Evolutionary conservation across 73 alveolate species (phyloP).

Genomic region (Paramecium caudatum): DNA sequence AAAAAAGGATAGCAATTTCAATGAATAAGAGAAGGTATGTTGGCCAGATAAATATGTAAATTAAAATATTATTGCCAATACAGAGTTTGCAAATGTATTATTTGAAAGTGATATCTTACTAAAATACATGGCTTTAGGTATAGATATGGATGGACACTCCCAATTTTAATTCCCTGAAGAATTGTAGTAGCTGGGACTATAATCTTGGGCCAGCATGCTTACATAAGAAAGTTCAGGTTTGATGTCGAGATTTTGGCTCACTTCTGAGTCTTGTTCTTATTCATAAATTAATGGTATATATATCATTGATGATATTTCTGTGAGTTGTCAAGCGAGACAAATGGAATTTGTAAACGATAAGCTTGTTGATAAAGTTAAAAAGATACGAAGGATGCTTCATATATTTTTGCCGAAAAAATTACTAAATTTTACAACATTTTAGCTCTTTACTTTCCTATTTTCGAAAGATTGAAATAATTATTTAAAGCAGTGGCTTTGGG

Average conservation of each 20-base stretch:
- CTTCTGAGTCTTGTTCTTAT: not conserved
- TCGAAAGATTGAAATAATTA: slow-evolving; percentile 3
- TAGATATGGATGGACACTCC: not conserved
- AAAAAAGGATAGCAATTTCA: not conserved
- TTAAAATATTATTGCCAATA: not conserved
- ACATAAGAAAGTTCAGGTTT: not conserved
- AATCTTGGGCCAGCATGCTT: not conserved
- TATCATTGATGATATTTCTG: not conserved
- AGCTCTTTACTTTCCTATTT: not conserved
- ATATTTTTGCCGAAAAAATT: not conserved
- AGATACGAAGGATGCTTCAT: not conserved
- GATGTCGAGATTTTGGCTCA: not conserved
- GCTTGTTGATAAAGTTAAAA: not conserved
- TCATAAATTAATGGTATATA: not conserved
- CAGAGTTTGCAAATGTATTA: slow-evolving; percentile 2
- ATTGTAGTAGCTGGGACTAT: not conserved
- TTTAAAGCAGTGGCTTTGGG: slow-evolving; percentile 5
- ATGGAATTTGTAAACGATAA: not conserved
- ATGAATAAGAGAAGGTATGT: slow-evolving; percentile 43
- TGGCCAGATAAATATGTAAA: slow-evolving; percentile 59
- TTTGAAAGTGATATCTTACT: not conserved
- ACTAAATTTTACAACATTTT: not conserved
- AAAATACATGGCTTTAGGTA: not conserved
- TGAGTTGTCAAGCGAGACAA: not conserved
- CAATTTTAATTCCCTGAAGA: not conserved